Evolutionary conservation across 768 basidiomycete species (phyloP), one percentile per base, ranked within the genome.

Genomic region (Mycena floridula): DNA sequence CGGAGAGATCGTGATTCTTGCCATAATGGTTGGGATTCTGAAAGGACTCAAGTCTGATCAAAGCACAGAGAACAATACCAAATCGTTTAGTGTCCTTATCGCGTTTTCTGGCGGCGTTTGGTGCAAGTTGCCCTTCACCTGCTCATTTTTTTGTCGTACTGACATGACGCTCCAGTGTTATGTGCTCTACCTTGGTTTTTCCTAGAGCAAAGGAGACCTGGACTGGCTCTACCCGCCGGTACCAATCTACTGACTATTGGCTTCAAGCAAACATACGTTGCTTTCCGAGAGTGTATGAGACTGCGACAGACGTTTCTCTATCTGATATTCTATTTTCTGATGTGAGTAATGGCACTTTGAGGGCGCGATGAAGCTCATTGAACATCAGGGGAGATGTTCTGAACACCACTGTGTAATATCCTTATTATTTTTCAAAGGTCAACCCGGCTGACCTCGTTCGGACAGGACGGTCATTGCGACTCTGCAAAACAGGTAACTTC

Each of bases 61-160:
- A 50, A 86, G 75, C 53, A 73, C 73, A 1, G 77, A 82, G 45
- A 83, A 84, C 58, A 88, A 89, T 54, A 88, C 84, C 3, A 81
- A 73, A 50, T 81, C 81, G 3, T 82, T 89, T 56, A 86, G 82
- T 53, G 74, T 79, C 9, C 64, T 88, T n/a, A 84, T 87, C 49
- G 86, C 87, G 0, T 89, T 86, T 59, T 73, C 83, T 15, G 85
- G 85, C 1, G 85, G 75, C n/a, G 70, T 82, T 7, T 89, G 86
- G 85, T 49, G 82, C 82, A 57, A 40, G 80, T 67, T 38, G 13
- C 21, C 20, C 45, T 38, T 24, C 5, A 16, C n/a, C 18, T 25
- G 9, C 26, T 22, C n/a, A 18, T 22, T 12, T 13, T n/a, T 27
- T 36, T n/a, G n/a, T n/a, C n/a, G n/a, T n/a, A n/a, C n/a, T n/a